phyloP scores from a whole-genome alignment of 441 rosid species.

The Euphorbia celastroides region DNA sequence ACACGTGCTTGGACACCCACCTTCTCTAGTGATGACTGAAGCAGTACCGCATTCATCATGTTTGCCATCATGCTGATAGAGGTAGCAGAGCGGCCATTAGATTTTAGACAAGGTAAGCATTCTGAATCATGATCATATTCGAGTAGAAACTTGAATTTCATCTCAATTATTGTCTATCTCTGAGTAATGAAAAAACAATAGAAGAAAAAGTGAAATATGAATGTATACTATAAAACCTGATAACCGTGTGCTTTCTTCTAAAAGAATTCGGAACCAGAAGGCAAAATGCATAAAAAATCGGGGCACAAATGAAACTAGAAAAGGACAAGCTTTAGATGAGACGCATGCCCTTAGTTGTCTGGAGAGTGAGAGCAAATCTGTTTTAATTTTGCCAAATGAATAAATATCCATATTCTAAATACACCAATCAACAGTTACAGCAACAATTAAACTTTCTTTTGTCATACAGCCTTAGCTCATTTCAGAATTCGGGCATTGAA shows the following conservation, averaged over 20 bases:
- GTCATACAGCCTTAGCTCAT: background rate
- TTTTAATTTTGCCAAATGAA: background rate
- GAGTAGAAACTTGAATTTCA: background rate
- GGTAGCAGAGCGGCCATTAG: constrained; percentile 5
- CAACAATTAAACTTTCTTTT: too few relatives aligned
- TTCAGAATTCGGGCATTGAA: background rate
- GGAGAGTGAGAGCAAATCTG: background rate
- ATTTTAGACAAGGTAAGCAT: background rate
- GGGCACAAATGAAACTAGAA: background rate
- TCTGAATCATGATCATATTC: background rate
- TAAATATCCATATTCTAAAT: background rate
- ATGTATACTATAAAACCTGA: background rate
- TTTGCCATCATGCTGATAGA: constrained; percentile 87
- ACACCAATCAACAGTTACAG: background rate
- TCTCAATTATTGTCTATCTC: background rate
- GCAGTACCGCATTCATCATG: constrained; percentile 83
- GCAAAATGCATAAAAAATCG: background rate
- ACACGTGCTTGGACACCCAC: constrained; percentile 70
- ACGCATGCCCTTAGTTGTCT: background rate
- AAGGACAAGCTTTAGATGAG: background rate
- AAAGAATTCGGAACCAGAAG: background rate
- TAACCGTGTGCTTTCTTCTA: background rate
- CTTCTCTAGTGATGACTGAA: constrained; percentile 85
- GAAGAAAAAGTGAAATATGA: too few relatives aligned
- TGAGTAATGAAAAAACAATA: background rate